Evolutionary conservation across 495 filamentous ascomycete genomes (phyloP).

Genomic region (Hamigera avellanea): DNA sequence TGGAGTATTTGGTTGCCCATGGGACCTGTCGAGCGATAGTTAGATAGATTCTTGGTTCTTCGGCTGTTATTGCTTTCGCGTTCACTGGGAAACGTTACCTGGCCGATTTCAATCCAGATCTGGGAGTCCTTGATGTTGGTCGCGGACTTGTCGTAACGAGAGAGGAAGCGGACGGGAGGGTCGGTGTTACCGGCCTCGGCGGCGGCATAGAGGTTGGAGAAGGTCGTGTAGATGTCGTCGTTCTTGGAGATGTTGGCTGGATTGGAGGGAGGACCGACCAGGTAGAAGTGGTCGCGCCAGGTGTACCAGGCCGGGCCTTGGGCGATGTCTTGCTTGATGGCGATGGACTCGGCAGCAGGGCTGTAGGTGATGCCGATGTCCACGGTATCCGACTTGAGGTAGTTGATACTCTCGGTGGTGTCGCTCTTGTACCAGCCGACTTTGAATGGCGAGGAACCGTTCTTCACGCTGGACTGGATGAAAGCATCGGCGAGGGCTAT

Average conservation of each 20-base stretch:
- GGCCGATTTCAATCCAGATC: conserved; percentile 32
- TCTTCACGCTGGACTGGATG: conserved; percentile 18
- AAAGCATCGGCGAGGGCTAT: conserved; percentile 25
- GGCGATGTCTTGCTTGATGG: conserved; percentile 21
- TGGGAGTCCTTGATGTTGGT: conserved; percentile 36
- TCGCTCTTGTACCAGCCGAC: conserved; percentile 30
- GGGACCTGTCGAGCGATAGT: conserved; percentile 15
- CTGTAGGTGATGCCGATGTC: conserved; percentile 34
- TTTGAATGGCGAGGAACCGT: conserved; percentile 18
- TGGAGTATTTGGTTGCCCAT: conserved; percentile 27
- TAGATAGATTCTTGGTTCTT: background rate
- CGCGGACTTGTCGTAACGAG: conserved; percentile 33
- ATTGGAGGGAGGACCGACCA: conserved; percentile 22
- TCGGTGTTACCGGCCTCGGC: conserved; percentile 11
- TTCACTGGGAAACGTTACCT: no score
- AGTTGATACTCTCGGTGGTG: conserved; percentile 29
- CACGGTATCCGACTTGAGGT: conserved; percentile 18
- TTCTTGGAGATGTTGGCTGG: conserved; percentile 13
- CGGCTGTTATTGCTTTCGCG: no score
- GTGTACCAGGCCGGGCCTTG: conserved; percentile 16
- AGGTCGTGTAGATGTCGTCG: conserved; percentile 15
- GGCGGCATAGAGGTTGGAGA: conserved; percentile 17
- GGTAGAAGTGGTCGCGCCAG: conserved; percentile 29
- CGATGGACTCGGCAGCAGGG: conserved; percentile 25
- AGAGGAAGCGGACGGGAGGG: conserved; percentile 22